Evolutionary conservation across 2,329 filamentous ascomycete species (phyloP).

Genomic region (Stachybotrys elegans): DNA sequence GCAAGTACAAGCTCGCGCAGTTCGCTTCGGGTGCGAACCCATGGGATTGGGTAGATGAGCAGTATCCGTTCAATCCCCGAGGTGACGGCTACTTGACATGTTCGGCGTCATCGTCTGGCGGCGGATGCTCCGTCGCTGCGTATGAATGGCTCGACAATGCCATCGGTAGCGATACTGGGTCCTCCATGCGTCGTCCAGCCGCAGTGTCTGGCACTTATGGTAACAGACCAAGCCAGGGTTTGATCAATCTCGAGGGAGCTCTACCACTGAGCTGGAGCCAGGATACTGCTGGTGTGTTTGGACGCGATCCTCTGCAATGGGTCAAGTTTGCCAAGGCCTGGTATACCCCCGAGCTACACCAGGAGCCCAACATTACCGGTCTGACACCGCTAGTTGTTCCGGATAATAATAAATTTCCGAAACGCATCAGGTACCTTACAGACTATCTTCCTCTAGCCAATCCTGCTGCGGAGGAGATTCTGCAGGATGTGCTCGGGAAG

Average conservation of each 20-base stretch:
- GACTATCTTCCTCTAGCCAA: conserved; percentile 1
- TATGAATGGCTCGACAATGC: conserved; percentile 3
- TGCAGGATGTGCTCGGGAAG: not conserved
- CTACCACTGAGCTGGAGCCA: not conserved
- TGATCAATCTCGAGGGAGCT: not conserved
- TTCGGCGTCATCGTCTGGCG: conserved; percentile 1
- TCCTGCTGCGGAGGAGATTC: not conserved
- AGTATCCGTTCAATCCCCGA: conserved; percentile 1
- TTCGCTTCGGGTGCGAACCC: conserved; percentile 1
- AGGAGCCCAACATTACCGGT: not conserved
- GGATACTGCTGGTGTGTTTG: conserved; percentile 1
- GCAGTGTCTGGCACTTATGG: not conserved
- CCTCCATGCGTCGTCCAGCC: not conserved
- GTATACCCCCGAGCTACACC: conserved; percentile 1
- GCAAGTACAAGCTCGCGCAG: conserved; percentile 1
- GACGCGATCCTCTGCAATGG: conserved; percentile 1
- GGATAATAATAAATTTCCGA: conserved; percentile 1
- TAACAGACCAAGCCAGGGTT: not conserved
- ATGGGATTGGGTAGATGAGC: conserved; percentile 1
- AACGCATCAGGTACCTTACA: conserved; percentile 1
- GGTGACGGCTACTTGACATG: conserved; percentile 1
- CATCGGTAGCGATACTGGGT: not conserved
- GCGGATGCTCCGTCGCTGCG: not conserved
- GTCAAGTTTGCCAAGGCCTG: conserved; percentile 2
- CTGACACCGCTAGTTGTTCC: not conserved